Evolutionary conservation across 805 yeast genomes (phyloP).

Genomic region (Sungouiozyma ichnusensis): DNA sequence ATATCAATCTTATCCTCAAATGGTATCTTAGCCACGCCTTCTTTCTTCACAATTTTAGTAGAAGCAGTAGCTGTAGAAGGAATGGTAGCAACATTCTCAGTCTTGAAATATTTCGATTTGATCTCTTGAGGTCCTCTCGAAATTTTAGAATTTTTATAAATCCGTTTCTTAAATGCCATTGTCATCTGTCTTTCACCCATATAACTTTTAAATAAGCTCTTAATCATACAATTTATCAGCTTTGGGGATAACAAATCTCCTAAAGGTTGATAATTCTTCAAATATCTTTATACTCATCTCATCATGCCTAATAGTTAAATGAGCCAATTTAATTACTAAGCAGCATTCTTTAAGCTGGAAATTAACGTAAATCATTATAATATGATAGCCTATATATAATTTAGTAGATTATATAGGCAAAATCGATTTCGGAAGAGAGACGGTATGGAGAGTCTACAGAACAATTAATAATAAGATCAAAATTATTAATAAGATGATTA

Average conservation of each 20-base stretch:
- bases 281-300: too few species aligned
- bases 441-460: conserved; percentile 18
- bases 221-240: not conserved
- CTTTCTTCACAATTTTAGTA: not conserved
- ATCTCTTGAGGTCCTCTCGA: conserved; percentile 7
- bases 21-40: not conserved
- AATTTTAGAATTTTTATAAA: not conserved
- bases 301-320: too few species aligned
- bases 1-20: conserved; percentile 11
- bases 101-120: conserved; percentile 17
- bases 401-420: too few species aligned
- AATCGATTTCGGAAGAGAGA: too few species aligned
- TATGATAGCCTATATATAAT: not conserved
- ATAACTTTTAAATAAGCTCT: not conserved
- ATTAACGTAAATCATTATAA: not conserved
- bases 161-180: not conserved
- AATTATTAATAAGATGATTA: conserved; percentile 34
- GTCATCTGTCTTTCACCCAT: not conserved
- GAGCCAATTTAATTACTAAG: not conserved
- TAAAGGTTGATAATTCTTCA: too few species aligned
- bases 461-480: conserved; percentile 35
- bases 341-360: not conserved
- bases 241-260: too few species aligned
- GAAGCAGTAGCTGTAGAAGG: not conserved
- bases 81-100: not conserved